phyloP scores from a whole-genome alignment of 1,284 basidiomycete genomes.

The Austropuccinia psidii region DNA sequence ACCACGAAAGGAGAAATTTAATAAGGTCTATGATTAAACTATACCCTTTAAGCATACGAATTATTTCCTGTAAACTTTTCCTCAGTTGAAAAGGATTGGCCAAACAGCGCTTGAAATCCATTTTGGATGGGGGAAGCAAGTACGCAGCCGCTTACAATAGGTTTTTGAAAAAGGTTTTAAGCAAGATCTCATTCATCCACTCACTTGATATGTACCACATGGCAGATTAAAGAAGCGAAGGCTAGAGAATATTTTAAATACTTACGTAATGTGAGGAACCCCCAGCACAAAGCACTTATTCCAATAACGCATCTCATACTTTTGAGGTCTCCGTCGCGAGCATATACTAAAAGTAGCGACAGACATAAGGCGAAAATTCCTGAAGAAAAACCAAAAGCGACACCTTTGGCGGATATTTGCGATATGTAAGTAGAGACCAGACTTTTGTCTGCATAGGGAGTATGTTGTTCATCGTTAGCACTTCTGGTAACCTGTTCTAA shows the following conservation, averaged over 20 bases:
- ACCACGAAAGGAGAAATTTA: slow-evolving; percentile 19
- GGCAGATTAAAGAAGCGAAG: background rate
- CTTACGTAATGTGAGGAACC: slow-evolving; percentile 16
- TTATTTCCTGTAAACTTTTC: slow-evolving; percentile 5
- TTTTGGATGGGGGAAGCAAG: background rate
- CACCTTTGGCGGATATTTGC: slow-evolving; percentile 6
- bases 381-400: slow-evolving; percentile 8
- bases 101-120: no score
- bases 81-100: slow-evolving; percentile 6
- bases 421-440: slow-evolving; percentile 8
- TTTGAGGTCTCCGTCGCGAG: background rate
- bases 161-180: background rate
- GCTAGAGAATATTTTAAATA: background rate
- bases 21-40: background rate
- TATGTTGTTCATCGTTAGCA: background rate
- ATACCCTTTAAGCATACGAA: background rate
- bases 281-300: slow-evolving; percentile 13
- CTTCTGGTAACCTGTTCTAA: background rate
- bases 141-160: background rate
- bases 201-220: background rate
- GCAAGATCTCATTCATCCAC: background rate
- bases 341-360: background rate
- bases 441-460: background rate
- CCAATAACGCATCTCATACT: slow-evolving; percentile 25
- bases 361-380: slow-evolving; percentile 16